Base-by-base conservation (phyloP, 352 stramenopile species). In the Pythium guiyangense region DNA sequence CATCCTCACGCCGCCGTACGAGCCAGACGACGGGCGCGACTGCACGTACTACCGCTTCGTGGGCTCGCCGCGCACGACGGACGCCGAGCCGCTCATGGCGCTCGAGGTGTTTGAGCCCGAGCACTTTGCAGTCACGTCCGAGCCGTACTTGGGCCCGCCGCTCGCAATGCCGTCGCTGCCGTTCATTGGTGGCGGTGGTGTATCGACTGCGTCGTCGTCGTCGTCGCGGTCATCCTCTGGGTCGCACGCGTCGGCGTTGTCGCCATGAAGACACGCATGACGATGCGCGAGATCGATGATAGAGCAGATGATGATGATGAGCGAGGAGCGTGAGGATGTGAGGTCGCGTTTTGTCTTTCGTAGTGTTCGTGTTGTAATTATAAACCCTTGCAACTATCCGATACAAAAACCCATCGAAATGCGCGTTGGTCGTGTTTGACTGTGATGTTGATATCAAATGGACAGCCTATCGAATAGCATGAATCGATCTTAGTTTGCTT, bases 1-100 rank as follows among this genome's bases (percentile, higher is more conserved):
- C 72, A 90, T 94, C 54, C 79, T 92, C 50, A 91, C 82, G 22
- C 84, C 84, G n/a, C 84, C 84, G 5, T 94, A 94, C 61, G 77
- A 92, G 49, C 60, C 73, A 6, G 71, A 77, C 14, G 71, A 74
- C 25, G 81, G 73, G 20, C 75, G 81, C 3, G 79, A 92, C 62
- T 92, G 81, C 58, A 86, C 79, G 11, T 92, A 92, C 66, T 92
- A 78, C 64, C 80, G 78, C 18, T 59, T 78, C 40, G 66, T 84
- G 2, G 53, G 73, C n/a, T 52, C 57, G 12, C 58, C 66, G 15
- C 35, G 31, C 25, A 17, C 22, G 26, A 54, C n/a, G 9, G 40
- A 26, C 17, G 25, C 10, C 9, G 54, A n/a, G 20, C 15, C 35
- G 52, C 17, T 76, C 27, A 51, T 73, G 11, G 49, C 50, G 57